Evolutionary conservation across 805 yeast genomes (phyloP).

Genomic region (Scheffersomyces ergatensis): DNA sequence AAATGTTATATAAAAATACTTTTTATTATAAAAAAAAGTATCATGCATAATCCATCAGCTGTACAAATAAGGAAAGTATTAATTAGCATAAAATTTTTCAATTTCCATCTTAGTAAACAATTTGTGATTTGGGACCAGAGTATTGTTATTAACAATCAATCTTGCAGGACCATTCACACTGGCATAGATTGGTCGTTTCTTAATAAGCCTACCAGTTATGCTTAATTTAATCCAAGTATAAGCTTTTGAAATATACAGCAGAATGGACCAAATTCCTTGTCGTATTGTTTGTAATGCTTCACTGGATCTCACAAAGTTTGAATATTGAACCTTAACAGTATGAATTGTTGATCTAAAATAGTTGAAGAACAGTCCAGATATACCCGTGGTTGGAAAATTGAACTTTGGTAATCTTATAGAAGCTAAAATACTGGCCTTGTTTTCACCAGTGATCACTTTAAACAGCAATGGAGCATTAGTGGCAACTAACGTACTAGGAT

Average conservation of each 20-base stretch:
- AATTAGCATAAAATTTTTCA: background rate
- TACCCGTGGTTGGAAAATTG: background rate
- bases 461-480: slow-evolving; percentile 10
- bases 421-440: background rate
- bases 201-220: slow-evolving; percentile 8
- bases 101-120: slow-evolving; percentile 15
- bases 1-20: no score
- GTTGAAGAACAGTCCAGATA: background rate
- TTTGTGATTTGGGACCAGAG: slow-evolving; percentile 6
- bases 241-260: background rate
- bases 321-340: background rate
- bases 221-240: slow-evolving; percentile 8
- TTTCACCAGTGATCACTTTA: slow-evolving; percentile 2
- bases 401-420: background rate
- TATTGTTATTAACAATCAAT: slow-evolving; percentile 19
- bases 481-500: slow-evolving; percentile 41
- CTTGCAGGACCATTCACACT: slow-evolving; percentile 25
- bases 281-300: background rate
- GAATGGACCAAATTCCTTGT: background rate
- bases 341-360: background rate
- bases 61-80: no score
- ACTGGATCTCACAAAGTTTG: background rate
- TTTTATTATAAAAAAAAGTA: no score
- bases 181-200: slow-evolving; percentile 15
- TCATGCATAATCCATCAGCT: no score